Evolutionary conservation across 208 protist genomes (phyloP).

Genomic region (Leishmania arabica): DNA sequence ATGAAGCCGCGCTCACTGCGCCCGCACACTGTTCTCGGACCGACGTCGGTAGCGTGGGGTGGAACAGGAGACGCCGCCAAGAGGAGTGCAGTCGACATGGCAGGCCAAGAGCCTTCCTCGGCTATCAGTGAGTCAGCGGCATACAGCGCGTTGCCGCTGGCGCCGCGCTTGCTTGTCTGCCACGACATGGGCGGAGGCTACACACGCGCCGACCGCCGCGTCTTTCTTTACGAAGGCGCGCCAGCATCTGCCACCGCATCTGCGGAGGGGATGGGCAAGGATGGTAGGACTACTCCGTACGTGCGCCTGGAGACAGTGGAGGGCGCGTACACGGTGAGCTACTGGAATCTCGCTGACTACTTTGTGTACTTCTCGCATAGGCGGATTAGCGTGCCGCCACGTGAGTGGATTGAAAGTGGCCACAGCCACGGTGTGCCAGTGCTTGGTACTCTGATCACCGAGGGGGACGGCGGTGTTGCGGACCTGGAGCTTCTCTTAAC

Average conservation of each 20-base stretch:
- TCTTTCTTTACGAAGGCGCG: slow-evolving; percentile 33
- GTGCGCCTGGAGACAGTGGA: slow-evolving; percentile 19
- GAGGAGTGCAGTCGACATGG: neutral
- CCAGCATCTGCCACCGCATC: neutral
- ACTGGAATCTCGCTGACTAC: slow-evolving; percentile 76
- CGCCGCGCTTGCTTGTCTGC: slow-evolving; percentile 60
- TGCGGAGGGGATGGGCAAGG: neutral
- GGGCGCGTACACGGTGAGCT: slow-evolving; percentile 57
- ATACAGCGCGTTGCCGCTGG: neutral
- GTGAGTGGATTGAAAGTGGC: slow-evolving; percentile 72
- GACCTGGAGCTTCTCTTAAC: slow-evolving; percentile 48
- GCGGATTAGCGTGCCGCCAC: slow-evolving; percentile 80
- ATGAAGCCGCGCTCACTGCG: slow-evolving; percentile 16
- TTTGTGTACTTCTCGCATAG: slow-evolving; percentile 93
- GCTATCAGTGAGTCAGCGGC: neutral
- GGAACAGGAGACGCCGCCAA: neutral
- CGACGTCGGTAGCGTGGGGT: neutral
- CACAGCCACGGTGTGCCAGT: slow-evolving; percentile 83
- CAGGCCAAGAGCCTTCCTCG: neutral
- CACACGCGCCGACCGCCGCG: slow-evolving; percentile 37
- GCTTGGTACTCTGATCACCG: slow-evolving; percentile 88
- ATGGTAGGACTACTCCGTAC: neutral
- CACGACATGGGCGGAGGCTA: slow-evolving; percentile 86
- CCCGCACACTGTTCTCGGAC: neutral
- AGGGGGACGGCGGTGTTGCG: slow-evolving; percentile 43